Conservation (phyloP, 352 stramenopile species). For the Globisporangium cystogenes region DNA sequence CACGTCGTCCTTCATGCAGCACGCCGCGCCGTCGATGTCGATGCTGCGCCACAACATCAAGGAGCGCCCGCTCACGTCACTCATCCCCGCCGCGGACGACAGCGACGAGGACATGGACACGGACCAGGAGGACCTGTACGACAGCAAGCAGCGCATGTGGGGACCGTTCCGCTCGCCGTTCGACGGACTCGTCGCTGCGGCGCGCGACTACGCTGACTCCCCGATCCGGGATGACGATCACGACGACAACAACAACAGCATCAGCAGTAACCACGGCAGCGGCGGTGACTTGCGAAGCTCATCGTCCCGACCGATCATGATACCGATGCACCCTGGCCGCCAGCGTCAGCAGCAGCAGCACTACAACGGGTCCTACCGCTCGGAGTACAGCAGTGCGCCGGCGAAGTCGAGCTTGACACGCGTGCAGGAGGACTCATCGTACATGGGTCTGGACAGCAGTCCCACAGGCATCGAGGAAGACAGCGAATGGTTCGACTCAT, state of each 20-base stretch:
- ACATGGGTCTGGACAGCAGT: slow-evolving; percentile 52
- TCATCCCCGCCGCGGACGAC: slow-evolving; percentile 52
- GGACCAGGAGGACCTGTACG: slow-evolving; percentile 47
- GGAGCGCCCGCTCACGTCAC: slow-evolving; percentile 58
- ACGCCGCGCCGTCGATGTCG: slow-evolving; percentile 24
- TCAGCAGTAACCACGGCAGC: not conserved
- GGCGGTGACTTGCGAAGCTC: slow-evolving; percentile 10
- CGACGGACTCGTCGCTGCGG: slow-evolving; percentile 62
- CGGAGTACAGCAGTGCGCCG: slow-evolving; percentile 28
- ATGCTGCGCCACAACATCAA: slow-evolving; percentile 55
- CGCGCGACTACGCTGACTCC: slow-evolving; percentile 23
- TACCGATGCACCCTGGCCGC: slow-evolving; percentile 33
- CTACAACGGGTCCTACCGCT: slow-evolving; percentile 14
- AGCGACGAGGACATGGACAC: slow-evolving; percentile 46
- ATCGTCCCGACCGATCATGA: slow-evolving; percentile 53
- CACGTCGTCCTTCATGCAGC: slow-evolving; percentile 41
- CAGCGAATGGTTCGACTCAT: slow-evolving; percentile 51
- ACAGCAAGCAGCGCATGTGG: slow-evolving; percentile 30
- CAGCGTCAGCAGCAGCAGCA: slow-evolving; percentile 15
- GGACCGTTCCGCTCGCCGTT: slow-evolving; percentile 51
- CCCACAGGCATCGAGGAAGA: slow-evolving; percentile 67
- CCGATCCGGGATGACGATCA: slow-evolving; percentile 43
- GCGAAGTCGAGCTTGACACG: slow-evolving; percentile 56
- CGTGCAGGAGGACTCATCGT: slow-evolving; percentile 57
- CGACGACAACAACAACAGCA: slow-evolving; percentile 9